Evolutionary conservation across 345 rosid genomes (phyloP), one percentile per base, ranked within the genome.

Genomic region (Hibiscus mutabilis): DNA sequence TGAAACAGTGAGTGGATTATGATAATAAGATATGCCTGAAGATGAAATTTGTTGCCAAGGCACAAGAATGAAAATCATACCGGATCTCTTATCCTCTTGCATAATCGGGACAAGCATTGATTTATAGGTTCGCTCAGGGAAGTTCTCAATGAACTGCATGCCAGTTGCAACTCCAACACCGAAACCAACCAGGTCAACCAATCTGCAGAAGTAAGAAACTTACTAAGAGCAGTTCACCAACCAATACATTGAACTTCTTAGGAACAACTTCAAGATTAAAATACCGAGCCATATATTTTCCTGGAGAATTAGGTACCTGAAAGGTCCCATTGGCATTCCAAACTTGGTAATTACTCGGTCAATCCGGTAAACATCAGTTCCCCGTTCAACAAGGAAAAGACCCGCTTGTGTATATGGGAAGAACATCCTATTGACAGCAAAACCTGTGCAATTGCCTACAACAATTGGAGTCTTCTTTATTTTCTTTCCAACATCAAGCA

Each of bases 301-400:
- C 59, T 16, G 3, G 19, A 7, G 15, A 40, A 52, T 16, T 12
- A 73, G 33, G 64, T 81, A 84, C 97, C 98, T 89, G 85, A 94
- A 94, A 62, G 97, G 98, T 44, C 98, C 98, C 97, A 96, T 96
- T 72, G 97, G 98, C 98, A 96, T 92, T 81, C 99, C 99, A 76
- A 92, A 92, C 76, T 92, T 89, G 77, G 89, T 86, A 75, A 90
- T 76, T 51, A 83, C 90, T 74, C 65, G 84, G 69, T 96, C 99
- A 40, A 96, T 83, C 51, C 79, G 87, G 84, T 91, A 92, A 31
- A 77, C 82, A 82, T 96, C 97, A 4, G 90, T 75, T 25, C 98
- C 99, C 24, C 16, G 93, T 79, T 96, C 99, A 49, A 82, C 90
- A 35, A 96, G 98, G 73, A 91, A 86, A 67, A 90, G 47, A 76